These are phyloP conservation scores for Rhododendron molle DNA, from an alignment of 148 eudicot species.

Conservation along the genomic window DNA sequence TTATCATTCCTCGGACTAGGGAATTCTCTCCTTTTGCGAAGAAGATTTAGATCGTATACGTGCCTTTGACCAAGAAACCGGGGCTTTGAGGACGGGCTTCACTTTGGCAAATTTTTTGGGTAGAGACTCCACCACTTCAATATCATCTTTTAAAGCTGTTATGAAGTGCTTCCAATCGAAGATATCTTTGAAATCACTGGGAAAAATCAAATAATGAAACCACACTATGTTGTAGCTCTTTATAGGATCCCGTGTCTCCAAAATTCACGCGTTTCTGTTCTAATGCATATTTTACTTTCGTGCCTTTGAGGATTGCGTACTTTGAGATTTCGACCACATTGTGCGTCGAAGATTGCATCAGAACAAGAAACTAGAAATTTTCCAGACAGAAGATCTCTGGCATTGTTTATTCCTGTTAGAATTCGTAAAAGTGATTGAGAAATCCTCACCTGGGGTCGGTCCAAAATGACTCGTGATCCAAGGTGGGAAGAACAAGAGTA, in stretches of 20 bases:
- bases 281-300: not conserved
- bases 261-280: not conserved
- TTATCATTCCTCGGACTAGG: not conserved
- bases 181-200: constrained; percentile 56
- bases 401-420: not conserved
- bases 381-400: not conserved
- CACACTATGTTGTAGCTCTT: not conserved
- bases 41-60: not conserved
- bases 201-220: not conserved
- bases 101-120: constrained; percentile 24
- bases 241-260: not conserved
- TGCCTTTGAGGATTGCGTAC: not conserved
- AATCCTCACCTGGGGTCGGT: constrained; percentile 42
- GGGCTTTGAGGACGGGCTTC: constrained; percentile 33
- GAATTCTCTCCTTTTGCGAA: not conserved
- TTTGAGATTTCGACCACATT: not conserved
- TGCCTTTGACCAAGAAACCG: constrained; percentile 55
- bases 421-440: not conserved
- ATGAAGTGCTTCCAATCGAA: constrained; percentile 51
- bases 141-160: constrained; percentile 28
- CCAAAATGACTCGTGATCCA: constrained; percentile 58
- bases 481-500: constrained; percentile 47
- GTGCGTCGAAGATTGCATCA: not conserved
- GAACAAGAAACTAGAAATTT: not conserved
- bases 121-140: constrained; percentile 43